Evolutionary conservation across 495 filamentous ascomycete species (phyloP).

Genomic region (Lepidopterella palustris): DNA sequence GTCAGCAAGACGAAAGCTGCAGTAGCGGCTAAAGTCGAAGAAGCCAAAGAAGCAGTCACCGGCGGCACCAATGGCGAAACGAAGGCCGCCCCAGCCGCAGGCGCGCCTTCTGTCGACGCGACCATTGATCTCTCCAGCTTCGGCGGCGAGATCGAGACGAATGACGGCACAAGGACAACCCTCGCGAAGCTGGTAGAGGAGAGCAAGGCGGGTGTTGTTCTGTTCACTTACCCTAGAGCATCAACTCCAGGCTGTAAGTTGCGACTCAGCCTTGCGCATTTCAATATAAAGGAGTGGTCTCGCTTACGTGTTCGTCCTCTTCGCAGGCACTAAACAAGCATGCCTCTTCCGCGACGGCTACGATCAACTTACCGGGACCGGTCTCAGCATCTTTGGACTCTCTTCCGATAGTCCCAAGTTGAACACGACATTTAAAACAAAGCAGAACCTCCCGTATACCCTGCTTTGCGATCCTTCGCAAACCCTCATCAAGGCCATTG

Average conservation of each 20-base stretch:
- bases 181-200: slow-evolving; percentile 70
- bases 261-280: slow-evolving; percentile 1
- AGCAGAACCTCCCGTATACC: slow-evolving; percentile 80
- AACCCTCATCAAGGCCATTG: slow-evolving; percentile 48
- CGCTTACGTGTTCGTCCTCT: slow-evolving; percentile 1
- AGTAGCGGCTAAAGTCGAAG: slow-evolving; percentile 14
- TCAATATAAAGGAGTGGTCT: background rate
- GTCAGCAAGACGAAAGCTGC: slow-evolving; percentile 22
- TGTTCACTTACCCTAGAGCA: slow-evolving; percentile 95
- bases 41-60: slow-evolving; percentile 1
- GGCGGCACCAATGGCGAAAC: slow-evolving; percentile 30
- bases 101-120: slow-evolving; percentile 42
- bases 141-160: slow-evolving; percentile 75
- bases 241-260: slow-evolving; percentile 91
- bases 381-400: slow-evolving; percentile 81
- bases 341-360: slow-evolving; percentile 87
- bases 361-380: slow-evolving; percentile 65
- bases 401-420: slow-evolving; percentile 78
- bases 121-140: slow-evolving; percentile 62
- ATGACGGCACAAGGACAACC: slow-evolving; percentile 72
- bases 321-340: slow-evolving; percentile 78
- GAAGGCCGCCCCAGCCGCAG: slow-evolving; percentile 27
- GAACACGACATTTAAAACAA: slow-evolving; percentile 85
- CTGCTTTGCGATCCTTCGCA: slow-evolving; percentile 76
- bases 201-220: slow-evolving; percentile 76